phyloP scores from a whole-genome alignment of 1,139 yeast genomes.

The Nadsonia commutata region DNA sequence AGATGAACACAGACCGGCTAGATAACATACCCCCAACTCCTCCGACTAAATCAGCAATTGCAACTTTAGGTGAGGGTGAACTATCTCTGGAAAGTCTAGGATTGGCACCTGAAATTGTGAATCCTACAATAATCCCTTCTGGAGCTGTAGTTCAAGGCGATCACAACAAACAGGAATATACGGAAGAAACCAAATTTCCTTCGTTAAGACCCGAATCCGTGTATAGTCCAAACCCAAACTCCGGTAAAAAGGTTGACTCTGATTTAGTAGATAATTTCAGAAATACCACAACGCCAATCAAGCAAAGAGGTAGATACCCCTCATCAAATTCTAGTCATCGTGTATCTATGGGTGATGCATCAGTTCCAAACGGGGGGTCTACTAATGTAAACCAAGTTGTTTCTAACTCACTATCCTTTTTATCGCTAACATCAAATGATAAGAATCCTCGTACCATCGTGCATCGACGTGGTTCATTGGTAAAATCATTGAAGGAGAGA shows the following conservation, averaged over 20 bases:
- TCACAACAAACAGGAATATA: not conserved
- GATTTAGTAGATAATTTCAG: no score
- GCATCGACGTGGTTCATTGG: not conserved
- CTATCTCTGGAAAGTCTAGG: conserved; percentile 45
- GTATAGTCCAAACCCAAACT: not conserved
- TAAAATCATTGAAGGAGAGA: not conserved
- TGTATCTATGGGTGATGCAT: not conserved
- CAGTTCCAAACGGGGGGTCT: not conserved
- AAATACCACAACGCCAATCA: not conserved
- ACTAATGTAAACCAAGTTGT: not conserved
- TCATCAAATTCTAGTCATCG: not conserved
- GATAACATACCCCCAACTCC: no score
- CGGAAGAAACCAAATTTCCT: not conserved
- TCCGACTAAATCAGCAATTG: not conserved
- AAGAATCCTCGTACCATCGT: not conserved
- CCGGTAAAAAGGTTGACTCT: not conserved
- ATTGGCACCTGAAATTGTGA: conserved; percentile 12
- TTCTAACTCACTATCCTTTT: not conserved
- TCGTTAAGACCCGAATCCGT: not conserved
- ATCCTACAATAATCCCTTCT: no score
- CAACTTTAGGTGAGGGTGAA: conserved; percentile 58
- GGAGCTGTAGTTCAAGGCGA: not conserved
- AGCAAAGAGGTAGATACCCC: no score
- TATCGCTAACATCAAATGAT: not conserved
- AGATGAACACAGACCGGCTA: no score